A percentile compares a stretch with the other conserved stretches of the same genome.
Conservation (phyloP, 495 filamentous ascomycete species). For the Aspergillus baeticus region DNA sequence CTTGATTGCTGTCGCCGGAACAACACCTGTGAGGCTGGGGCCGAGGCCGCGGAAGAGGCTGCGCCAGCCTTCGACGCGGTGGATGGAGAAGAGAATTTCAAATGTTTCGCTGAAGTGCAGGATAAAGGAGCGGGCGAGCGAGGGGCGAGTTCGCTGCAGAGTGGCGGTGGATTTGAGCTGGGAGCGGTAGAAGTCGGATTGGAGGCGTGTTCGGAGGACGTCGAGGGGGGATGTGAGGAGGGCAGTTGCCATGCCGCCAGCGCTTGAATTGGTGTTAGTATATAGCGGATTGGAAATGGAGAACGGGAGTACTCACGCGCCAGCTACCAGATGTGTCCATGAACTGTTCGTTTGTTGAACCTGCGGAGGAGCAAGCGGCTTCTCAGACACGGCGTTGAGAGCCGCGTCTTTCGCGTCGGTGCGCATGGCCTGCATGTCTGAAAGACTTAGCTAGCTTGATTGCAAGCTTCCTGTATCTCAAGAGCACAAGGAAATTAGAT, state of each 20-base stretch:
- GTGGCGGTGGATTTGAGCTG: conserved; percentile 15
- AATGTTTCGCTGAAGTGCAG: conserved; percentile 72
- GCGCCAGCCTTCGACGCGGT: conserved; percentile 74
- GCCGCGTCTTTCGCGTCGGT: conserved; percentile 14
- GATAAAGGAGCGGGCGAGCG: conserved; percentile 36
- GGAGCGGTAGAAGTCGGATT: conserved; percentile 82
- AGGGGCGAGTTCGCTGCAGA: conserved; percentile 44
- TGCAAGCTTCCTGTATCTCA: not conserved
- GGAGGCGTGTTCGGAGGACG: conserved; percentile 83
- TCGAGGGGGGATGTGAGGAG: conserved; percentile 82
- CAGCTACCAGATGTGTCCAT: conserved; percentile 84
- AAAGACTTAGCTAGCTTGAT: not conserved
- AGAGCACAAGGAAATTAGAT: not conserved
- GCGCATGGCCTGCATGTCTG: conserved; percentile 13
- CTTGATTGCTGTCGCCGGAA: conserved; percentile 83
- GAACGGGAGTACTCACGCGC: conserved; percentile 60
- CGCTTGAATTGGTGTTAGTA: conserved; percentile 40
- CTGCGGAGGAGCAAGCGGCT: conserved; percentile 12
- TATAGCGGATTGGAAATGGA: not conserved
- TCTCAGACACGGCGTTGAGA: conserved; percentile 9
- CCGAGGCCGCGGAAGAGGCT: conserved; percentile 88
- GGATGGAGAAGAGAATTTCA: conserved; percentile 75
- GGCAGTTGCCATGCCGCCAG: conserved; percentile 82
- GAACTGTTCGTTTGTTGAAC: conserved; percentile 14
- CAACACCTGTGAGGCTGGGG: conserved; percentile 82